These are phyloP conservation scores for Populus simonii DNA, from an alignment of 345 rosid species.

Conservation along the genomic window DNA sequence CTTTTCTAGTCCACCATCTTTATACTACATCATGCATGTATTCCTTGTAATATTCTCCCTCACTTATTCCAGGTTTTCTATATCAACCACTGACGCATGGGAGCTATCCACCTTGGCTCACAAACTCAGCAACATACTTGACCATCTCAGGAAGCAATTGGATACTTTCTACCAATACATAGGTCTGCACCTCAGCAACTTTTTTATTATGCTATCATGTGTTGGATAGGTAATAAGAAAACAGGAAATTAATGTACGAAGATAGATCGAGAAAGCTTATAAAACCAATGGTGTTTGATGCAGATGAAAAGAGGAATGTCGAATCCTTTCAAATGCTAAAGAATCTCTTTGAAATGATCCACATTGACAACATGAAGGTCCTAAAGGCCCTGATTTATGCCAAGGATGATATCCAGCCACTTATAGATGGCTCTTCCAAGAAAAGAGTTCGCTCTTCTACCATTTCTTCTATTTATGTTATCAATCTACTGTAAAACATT, in stretches of 20 bases:
- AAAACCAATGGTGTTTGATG: not conserved
- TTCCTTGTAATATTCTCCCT: not conserved
- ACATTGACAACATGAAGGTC: conserved; percentile 86
- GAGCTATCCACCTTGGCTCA: conserved; percentile 77
- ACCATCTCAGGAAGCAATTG: conserved; percentile 60
- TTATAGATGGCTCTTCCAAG: conserved; percentile 68
- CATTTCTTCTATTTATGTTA: not conserved
- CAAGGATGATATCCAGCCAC: conserved; percentile 57
- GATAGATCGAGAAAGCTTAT: not conserved
- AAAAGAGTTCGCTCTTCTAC: conserved; percentile 42
- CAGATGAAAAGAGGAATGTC: conserved; percentile 61
- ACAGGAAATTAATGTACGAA: not conserved
- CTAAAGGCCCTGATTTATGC: conserved; percentile 72
- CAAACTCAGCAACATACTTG: conserved; percentile 68
- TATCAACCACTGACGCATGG: conserved; percentile 72
- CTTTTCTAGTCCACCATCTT: not conserved
- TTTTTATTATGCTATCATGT: not conserved
- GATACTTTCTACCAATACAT: conserved; percentile 51
- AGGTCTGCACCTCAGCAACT: conserved; percentile 34
- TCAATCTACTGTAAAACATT: not conserved
- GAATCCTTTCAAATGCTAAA: conserved; percentile 48
- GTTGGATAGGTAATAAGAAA: not conserved
- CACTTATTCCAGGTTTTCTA: conserved; percentile 33
- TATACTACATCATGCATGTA: not conserved
- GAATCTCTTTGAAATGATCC: conserved; percentile 49